A percentile compares a stretch with the other conserved stretches of the same genome.
phyloP scores from a whole-genome alignment of 2,329 filamentous ascomycete species.

The Fusarium acutatum region DNA sequence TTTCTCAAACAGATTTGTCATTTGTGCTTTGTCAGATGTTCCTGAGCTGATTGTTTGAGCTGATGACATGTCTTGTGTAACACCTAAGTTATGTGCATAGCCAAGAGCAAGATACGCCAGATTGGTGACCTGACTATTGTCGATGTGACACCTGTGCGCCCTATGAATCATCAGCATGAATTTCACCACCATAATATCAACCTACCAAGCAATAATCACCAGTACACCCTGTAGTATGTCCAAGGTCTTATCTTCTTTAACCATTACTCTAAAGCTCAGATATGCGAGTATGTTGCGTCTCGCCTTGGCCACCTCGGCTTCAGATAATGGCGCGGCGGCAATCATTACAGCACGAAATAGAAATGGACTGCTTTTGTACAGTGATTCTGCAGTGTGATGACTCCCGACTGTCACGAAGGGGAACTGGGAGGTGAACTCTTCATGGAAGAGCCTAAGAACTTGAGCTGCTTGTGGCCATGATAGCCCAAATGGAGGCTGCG shows the following conservation, averaged over 20 bases:
- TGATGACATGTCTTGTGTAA: conserved; percentile 36
- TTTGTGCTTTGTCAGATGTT: conserved; percentile 24
- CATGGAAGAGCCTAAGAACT: conserved; percentile 47
- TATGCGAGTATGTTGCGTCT: conserved; percentile 53
- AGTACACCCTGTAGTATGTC: conserved; percentile 58
- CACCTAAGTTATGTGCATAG: conserved; percentile 52
- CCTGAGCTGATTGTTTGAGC: conserved; percentile 6
- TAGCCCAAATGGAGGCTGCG: conserved; percentile 46
- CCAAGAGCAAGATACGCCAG: conserved; percentile 53
- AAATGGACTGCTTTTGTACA: conserved; percentile 49
- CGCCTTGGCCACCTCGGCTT: conserved; percentile 48
- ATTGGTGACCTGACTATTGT: conserved; percentile 48
- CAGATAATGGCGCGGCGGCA: conserved; percentile 44
- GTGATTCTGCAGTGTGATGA: conserved; percentile 40
- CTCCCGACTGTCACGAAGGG: conserved; percentile 50
- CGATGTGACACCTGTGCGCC: conserved; percentile 48
- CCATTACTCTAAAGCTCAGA: conserved; percentile 52
- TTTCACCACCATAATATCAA: not conserved
- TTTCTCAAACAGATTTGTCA: conserved; percentile 47
- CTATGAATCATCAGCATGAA: conserved; percentile 29
- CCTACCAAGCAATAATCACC: conserved; percentile 56
- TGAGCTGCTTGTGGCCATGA: conserved; percentile 51
- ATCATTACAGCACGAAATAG: conserved; percentile 52
- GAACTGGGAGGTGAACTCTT: conserved; percentile 47
- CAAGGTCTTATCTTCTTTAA: conserved; percentile 51